Conservation (phyloP, 371 early-diverging fungal genomes). For the Mortierella polycephala region DNA sequence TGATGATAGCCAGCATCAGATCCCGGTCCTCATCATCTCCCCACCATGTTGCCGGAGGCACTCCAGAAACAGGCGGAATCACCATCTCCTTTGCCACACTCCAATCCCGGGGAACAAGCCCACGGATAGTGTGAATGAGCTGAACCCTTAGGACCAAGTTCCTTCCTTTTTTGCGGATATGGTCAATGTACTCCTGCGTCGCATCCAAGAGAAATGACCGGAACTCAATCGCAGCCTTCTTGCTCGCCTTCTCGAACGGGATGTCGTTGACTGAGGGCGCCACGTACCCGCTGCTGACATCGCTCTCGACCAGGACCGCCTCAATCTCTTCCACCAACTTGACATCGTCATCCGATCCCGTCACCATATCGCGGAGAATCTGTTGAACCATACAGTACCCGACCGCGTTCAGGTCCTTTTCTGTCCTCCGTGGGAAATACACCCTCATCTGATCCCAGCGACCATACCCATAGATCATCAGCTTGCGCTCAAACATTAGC, state of each 20-base stretch:
- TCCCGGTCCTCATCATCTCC: conserved; percentile 83
- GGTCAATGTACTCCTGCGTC: conserved; percentile 76
- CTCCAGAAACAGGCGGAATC: conserved; percentile 62
- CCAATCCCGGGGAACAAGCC: conserved; percentile 68
- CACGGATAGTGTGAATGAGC: conserved; percentile 78
- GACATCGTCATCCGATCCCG: conserved; percentile 31
- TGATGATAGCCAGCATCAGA: conserved; percentile 80
- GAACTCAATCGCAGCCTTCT: conserved; percentile 71
- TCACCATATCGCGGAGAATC: conserved; percentile 33
- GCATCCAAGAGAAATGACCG: conserved; percentile 76
- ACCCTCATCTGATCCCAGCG: conserved; percentile 77
- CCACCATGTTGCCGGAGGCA: conserved; percentile 85
- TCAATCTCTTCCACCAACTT: conserved; percentile 50
- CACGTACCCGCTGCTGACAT: conserved; percentile 56
- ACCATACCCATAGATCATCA: conserved; percentile 87
- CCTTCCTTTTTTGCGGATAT: conserved; percentile 74
- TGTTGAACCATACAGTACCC: conserved; percentile 47
- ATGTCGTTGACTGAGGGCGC: conserved; percentile 53
- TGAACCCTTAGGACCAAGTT: conserved; percentile 80
- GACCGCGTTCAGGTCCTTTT: conserved; percentile 68
- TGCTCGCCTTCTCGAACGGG: conserved; percentile 71
- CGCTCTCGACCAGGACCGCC: conserved; percentile 40
- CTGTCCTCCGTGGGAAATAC: conserved; percentile 68
- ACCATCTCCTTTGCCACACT: conserved; percentile 61
- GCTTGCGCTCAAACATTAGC: conserved; percentile 78